Evolutionary conservation across 768 basidiomycete genomes (phyloP).

Genomic region (Boletellus emodensis): DNA sequence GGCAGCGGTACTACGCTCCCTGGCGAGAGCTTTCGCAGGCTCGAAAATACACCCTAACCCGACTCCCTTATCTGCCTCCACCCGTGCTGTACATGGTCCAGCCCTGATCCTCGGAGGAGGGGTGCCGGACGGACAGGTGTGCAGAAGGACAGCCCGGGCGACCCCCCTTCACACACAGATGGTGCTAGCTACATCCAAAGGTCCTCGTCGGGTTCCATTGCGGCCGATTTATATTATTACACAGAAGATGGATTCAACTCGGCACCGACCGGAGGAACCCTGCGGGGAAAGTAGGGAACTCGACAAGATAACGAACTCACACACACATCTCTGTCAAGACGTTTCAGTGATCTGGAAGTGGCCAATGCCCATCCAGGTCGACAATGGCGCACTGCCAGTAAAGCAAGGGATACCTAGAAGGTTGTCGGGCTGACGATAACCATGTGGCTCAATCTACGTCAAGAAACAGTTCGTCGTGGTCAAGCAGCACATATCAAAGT

Average conservation of each 20-base stretch:
- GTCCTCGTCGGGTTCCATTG: constrained; percentile 10
- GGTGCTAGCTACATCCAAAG: background rate
- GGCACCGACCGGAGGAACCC: constrained; percentile 9
- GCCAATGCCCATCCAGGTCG: constrained; percentile 12
- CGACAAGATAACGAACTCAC: constrained; percentile 12
- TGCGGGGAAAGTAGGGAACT: constrained; percentile 9
- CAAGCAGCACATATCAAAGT: constrained; percentile 3
- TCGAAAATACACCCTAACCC: no score
- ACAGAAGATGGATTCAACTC: constrained; percentile 5
- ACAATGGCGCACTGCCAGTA: constrained; percentile 1
- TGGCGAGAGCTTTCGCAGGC: no score
- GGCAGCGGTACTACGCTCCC: no score
- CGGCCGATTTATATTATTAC: constrained; percentile 11
- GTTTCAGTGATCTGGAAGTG: constrained; percentile 16
- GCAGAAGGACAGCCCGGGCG: no score
- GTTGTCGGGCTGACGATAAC: constrained; percentile 7
- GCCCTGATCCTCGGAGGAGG: no score
- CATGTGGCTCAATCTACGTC: constrained; percentile 6
- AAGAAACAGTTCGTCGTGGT: constrained; percentile 5
- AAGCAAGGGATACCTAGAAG: constrained; percentile 11
- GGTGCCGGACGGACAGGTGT: no score
- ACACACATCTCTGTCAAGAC: background rate
- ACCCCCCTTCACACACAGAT: no score
- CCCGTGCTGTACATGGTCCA: no score
- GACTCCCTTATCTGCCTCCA: no score